Percentiles rank a stretch among this genome's conserved stretches.
Conservation (phyloP, 208 protist species). For the Leishmania aethiopica region DNA sequence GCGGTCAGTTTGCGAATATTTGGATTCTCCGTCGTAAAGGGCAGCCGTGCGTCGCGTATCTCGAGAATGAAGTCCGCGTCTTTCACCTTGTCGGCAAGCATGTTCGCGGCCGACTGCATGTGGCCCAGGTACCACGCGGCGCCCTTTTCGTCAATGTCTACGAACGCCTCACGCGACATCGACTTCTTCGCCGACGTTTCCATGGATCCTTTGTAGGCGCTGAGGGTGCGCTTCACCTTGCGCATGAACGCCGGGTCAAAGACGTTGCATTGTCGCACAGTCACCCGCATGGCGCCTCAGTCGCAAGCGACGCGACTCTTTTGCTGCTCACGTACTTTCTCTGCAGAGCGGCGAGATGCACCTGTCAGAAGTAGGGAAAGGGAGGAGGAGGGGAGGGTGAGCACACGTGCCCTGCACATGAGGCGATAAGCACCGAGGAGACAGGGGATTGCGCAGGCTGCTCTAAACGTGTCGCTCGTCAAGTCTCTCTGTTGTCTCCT, state of each 20-base stretch:
- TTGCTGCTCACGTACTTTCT: neutral
- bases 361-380: neutral
- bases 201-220: constrained; percentile 76
- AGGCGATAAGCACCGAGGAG: neutral
- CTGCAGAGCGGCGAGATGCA: neutral
- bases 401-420: neutral
- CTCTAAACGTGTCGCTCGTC: neutral
- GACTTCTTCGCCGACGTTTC: constrained; percentile 55
- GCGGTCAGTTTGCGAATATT: constrained; percentile 64
- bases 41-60: constrained; percentile 91
- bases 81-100: constrained; percentile 73
- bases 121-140: constrained; percentile 91
- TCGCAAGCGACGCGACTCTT: neutral
- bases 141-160: constrained; percentile 87
- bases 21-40: constrained; percentile 89
- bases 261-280: constrained; percentile 55
- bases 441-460: neutral
- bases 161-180: constrained; percentile 84
- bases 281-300: constrained; percentile 43
- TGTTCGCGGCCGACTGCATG: constrained; percentile 71
- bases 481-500: neutral
- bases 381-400: neutral
- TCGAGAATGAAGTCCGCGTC: constrained; percentile 92
- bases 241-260: constrained; percentile 91
- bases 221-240: constrained; percentile 82